Percentiles rank a stretch among this genome's conserved stretches.
phyloP scores from a whole-genome alignment of 2,329 filamentous ascomycete genomes.

The Cladosporium sp. region DNA sequence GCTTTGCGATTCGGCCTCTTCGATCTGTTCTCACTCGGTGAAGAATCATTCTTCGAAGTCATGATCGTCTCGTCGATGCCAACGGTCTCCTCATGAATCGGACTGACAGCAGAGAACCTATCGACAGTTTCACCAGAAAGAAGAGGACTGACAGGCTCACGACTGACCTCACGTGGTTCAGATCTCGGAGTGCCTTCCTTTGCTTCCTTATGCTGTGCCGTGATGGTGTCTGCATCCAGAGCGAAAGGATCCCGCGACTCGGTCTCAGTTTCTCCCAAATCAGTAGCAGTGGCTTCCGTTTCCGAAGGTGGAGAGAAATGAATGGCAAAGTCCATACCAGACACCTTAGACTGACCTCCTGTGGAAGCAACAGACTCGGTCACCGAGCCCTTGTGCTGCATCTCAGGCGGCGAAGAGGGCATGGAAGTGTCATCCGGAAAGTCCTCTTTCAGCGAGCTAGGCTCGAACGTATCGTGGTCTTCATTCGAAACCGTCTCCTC shows the following conservation, averaged over 20 bases:
- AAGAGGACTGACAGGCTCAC: slow-evolving; percentile 28
- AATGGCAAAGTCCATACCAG: slow-evolving; percentile 29
- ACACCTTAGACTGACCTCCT: slow-evolving; percentile 21
- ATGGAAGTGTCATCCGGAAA: not conserved
- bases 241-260: slow-evolving; percentile 29
- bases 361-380: slow-evolving; percentile 21
- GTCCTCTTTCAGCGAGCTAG: slow-evolving; percentile 9
- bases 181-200: slow-evolving; percentile 12
- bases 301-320: slow-evolving; percentile 29
- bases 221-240: slow-evolving; percentile 32
- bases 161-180: not conserved
- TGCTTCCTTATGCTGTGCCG: slow-evolving; percentile 25
- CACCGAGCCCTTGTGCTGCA: slow-evolving; percentile 17
- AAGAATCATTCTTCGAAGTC: slow-evolving; percentile 3
- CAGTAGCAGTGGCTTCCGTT: slow-evolving; percentile 22
- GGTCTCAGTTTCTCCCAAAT: slow-evolving; percentile 24
- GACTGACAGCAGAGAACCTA: slow-evolving; percentile 31
- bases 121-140: slow-evolving; percentile 26
- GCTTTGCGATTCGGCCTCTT: slow-evolving; percentile 9
- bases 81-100: slow-evolving; percentile 27
- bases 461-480: not conserved
- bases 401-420: slow-evolving; percentile 12
- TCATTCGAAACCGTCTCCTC: not conserved
- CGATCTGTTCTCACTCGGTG: slow-evolving; percentile 13
- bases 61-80: slow-evolving; percentile 26